phyloP scores from a whole-genome alignment of 2,329 filamentous ascomycete genomes.

The Botrytis aclada region DNA sequence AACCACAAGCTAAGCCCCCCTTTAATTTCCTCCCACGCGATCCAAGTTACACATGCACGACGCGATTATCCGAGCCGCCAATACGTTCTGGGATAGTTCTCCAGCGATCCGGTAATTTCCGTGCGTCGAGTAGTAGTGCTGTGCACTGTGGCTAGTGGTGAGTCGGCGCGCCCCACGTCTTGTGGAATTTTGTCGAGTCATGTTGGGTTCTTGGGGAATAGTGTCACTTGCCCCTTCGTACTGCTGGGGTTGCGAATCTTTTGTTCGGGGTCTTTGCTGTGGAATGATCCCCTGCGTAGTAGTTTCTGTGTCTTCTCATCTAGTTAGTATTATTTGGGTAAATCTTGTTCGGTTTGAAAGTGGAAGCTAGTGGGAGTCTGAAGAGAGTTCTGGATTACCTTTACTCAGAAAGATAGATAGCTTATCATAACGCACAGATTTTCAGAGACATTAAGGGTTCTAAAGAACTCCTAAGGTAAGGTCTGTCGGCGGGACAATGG shows the following conservation, averaged over 20 bases:
- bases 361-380: neutral
- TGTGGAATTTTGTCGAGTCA: neutral
- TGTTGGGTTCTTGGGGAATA: neutral
- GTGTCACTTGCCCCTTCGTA: neutral
- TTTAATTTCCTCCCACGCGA: neutral
- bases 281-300: neutral
- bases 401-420: neutral
- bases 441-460: neutral
- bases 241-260: too few relatives aligned
- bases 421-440: neutral
- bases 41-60: neutral
- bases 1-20: slow-evolving; percentile 2
- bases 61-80: neutral
- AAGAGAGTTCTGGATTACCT: neutral
- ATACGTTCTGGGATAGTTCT: neutral
- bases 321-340: neutral
- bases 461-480: neutral
- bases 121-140: neutral
- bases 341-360: neutral
- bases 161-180: neutral
- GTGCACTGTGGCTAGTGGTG: neutral
- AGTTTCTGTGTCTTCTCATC: neutral
- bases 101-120: neutral
- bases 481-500: neutral
- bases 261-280: neutral